Evolutionary conservation across 202 grass and related monocot species (phyloP), one percentile per base, ranked within the genome.

Genomic region (Cymbopogon flexuosus): DNA sequence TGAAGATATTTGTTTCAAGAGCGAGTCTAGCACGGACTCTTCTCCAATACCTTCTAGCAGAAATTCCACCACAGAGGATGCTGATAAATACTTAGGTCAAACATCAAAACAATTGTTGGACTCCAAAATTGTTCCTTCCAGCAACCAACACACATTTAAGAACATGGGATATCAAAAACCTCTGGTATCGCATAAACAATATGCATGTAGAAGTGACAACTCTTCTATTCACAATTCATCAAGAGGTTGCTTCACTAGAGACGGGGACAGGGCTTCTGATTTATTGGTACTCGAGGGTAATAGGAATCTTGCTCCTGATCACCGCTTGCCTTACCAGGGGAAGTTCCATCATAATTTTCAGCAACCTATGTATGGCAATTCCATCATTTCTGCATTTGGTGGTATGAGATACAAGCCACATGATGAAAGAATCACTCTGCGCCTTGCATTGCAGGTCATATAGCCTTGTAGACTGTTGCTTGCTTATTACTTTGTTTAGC

Each of bases 11-110:
- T 84, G 58, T 89, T 89, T 91, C 34, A 87, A 86, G 75, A 78
- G 92, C 43, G 92, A 89, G 73, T 99, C 96, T 79, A 99, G 96
- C 82, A 96, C 93, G 12, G 96, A 96, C 67, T 99, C 96, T 62
- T 96, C 92, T 82, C 93, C 96, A 52, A 66, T 93, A 52, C 92
- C 93, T 29, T 91, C 88, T 41, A 99, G 79, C 73, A 88, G 87
- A 93, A 99, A 96, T 72, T 96, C 86, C 62, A 81, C 81, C 10
- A 87, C 75, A 71, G 89, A 87, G 65, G 78, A 94, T 87, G 80
- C 84, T 45, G 72, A 91, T 82, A 84, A 68, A 84, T 90, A 80
- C 75, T 85, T 75, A 33, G 77, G 69, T 64, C 76, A 86, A 59
- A 18, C 70, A 61, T 45, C 87, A 56, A 87, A 88, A 79, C 79